Evolutionary conservation across 306 rosid genomes (phyloP).

Genomic region (Ormosia semicastrata): DNA sequence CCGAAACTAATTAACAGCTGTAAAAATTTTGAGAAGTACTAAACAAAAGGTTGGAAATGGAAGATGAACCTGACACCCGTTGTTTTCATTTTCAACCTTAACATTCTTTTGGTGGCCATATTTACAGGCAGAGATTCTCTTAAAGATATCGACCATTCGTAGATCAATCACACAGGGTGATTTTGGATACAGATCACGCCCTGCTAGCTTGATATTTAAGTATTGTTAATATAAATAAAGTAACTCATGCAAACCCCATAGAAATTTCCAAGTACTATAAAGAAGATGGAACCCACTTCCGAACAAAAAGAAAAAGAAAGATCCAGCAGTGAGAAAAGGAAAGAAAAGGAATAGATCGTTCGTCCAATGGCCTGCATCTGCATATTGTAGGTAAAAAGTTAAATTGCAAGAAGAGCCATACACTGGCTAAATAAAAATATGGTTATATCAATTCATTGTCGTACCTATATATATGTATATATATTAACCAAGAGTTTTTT

Average conservation of each 20-base stretch:
- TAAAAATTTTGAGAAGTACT: conserved; percentile 3
- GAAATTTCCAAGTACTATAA: not conserved
- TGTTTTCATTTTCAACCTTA: conserved; percentile 53
- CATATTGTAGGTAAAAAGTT: not conserved
- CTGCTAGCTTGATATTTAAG: conserved; percentile 6
- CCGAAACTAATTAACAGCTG: conserved; percentile 22
- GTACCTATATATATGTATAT: not conserved
- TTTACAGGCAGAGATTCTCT: conserved; percentile 65
- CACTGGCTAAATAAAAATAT: not conserved
- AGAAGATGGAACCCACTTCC: not conserved
- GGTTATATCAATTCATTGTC: conserved; percentile 29
- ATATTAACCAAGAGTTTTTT: no score
- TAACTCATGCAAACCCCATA: not conserved
- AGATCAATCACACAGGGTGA: conserved; percentile 33
- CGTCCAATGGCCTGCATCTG: not conserved
- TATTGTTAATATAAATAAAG: not conserved
- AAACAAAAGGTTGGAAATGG: conserved; percentile 28
- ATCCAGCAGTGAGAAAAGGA: not conserved
- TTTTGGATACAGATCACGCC: conserved; percentile 30
- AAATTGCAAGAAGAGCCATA: not conserved
- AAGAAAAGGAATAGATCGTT: not conserved
- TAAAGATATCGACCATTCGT: conserved; percentile 54
- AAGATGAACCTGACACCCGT: conserved; percentile 44
- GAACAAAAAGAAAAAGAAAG: conserved; percentile 10
- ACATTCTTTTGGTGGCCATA: conserved; percentile 56